A percentile compares a stretch with the other conserved stretches of the same genome.
phyloP scores from a whole-genome alignment of 2,329 filamentous ascomycete species.

The Penicillium sp. region DNA sequence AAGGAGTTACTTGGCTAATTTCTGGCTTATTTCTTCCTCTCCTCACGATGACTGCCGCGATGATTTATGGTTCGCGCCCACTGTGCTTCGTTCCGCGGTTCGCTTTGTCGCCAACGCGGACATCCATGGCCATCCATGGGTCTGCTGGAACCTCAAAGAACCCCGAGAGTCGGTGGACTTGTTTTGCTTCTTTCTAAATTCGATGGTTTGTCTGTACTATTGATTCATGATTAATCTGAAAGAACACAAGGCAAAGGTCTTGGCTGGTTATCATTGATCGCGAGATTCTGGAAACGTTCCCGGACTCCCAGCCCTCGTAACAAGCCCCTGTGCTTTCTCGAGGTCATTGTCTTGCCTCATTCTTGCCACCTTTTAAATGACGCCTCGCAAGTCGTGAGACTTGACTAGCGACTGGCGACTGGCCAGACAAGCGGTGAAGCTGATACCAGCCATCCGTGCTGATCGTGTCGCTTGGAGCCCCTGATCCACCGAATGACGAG shows the following conservation, averaged over 20 bases:
- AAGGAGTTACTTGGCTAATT: too few species aligned
- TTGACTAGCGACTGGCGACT: neutral
- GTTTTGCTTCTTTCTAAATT: neutral
- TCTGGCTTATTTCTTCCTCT: too few species aligned
- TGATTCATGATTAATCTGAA: neutral
- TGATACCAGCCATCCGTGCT: slow-evolving; percentile 21
- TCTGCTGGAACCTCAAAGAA: neutral
- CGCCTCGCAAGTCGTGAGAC: neutral
- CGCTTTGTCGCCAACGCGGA: neutral
- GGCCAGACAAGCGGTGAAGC: slow-evolving; percentile 28
- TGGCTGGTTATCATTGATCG: neutral
- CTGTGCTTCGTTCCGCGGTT: slow-evolving; percentile 14
- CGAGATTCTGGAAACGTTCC: neutral
- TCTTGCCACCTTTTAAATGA: neutral
- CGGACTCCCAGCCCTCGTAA: neutral
- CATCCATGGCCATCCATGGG: slow-evolving; percentile 10
- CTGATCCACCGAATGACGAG: slow-evolving; percentile 32
- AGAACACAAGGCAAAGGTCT: neutral
- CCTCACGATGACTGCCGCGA: too few species aligned
- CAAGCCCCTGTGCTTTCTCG: too few species aligned
- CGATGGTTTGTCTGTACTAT: neutral
- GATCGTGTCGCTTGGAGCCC: slow-evolving; percentile 27
- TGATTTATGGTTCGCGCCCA: slow-evolving; percentile 14
- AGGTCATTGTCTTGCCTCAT: neutral
- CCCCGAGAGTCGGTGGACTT: neutral